Base-by-base conservation (phyloP, 495 filamentous ascomycete species). In the Recurvomyces mirabilis region DNA sequence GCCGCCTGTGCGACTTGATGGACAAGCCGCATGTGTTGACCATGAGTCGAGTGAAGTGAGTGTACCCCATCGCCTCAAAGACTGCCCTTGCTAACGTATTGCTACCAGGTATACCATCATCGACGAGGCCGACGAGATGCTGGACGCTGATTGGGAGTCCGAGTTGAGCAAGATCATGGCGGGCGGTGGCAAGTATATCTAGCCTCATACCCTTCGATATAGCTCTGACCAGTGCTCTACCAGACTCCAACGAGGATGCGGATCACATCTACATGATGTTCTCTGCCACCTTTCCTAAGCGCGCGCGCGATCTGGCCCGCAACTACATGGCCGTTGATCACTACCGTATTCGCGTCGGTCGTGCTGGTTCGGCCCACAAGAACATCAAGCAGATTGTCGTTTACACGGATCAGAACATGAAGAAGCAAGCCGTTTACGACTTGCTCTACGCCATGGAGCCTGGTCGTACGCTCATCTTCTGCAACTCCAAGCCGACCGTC, bases 81-180 rank as follows among this genome's bases (percentile, higher is more conserved):
- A 5, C 2, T 38, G 22, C 10, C 10, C 24, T 13, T 14, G 31
- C 24, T 20, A n/a, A n/a, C n/a, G n/a, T n/a, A n/a, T n/a, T n/a
- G n/a, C n/a, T n/a, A 78, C 52, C n/a, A n/a, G n/a, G n/a, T 84
- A 75, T 62, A 80, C 91, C 49, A 76, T 98, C 42, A 81, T 98
- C 47, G 91, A 96, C 41, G 91, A 98, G 60, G 91, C 91, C 1
- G 91, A 98, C 59, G 87, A 95, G 65, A 77, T 96, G 70, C 73
- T 98, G 0, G 59, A 79, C 4, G 29, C 62, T 0, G 83, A 85
- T 55, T 94, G 87, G 86, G 69, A 81, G 35, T 63, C 71, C 0
- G 77, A 84, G 1, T 68, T 94, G 38, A 64, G 67, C 12, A 68
- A 72, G 47, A 80, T 94, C 41, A 76, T 94, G 68, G 66, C 71